These are phyloP conservation scores for Citropsis articulata DNA, from an alignment of 345 rosid species.

Conservation along the genomic window DNA sequence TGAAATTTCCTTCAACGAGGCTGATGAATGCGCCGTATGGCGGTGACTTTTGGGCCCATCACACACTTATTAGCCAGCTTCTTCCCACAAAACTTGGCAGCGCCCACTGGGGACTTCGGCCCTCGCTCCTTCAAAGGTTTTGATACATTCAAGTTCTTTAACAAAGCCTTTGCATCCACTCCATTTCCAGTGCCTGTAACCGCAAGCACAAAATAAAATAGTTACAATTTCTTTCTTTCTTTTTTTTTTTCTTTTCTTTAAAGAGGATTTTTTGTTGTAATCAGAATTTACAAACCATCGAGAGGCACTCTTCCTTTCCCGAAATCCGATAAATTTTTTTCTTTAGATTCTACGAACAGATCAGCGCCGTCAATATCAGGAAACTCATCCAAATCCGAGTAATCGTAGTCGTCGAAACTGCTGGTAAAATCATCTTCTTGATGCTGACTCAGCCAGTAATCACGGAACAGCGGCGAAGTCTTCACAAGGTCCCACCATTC, in stretches of 20 bases:
- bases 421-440: conserved; percentile 31
- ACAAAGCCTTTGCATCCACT: conserved; percentile 13
- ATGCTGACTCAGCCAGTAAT: conserved; percentile 37
- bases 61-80: not conserved
- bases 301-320: not conserved
- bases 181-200: conserved; percentile 5
- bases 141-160: conserved; percentile 13
- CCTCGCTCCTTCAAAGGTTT: conserved; percentile 7
- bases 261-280: no score
- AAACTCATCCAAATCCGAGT: conserved; percentile 13
- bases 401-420: not conserved
- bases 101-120: conserved; percentile 7
- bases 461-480: conserved; percentile 36
- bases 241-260: no score
- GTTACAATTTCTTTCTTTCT: no score
- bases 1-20: conserved; percentile 26
- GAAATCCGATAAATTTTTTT: not conserved
- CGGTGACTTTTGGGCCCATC: not conserved
- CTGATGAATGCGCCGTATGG: conserved; percentile 25
- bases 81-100: conserved; percentile 19
- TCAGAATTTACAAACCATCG: not conserved
- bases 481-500: conserved; percentile 51
- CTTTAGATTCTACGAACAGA: not conserved
- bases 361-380: not conserved
- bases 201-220: not conserved